Conservation (phyloP, 1,139 yeast genomes). For the Candida sp. region DNA sequence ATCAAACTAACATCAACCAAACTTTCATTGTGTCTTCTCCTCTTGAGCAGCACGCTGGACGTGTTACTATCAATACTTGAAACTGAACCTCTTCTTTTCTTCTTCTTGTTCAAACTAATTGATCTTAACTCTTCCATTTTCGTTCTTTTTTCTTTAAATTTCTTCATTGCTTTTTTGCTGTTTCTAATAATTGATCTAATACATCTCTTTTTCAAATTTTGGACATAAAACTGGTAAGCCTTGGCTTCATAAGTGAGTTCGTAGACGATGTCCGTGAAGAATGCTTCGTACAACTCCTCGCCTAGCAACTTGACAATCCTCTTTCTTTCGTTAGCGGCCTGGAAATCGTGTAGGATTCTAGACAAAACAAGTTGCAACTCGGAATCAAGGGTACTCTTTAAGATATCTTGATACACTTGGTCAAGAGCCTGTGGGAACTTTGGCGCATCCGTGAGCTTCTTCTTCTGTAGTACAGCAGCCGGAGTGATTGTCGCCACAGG, state of each 20-base stretch:
- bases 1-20: slow-evolving; percentile 21
- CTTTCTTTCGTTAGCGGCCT: slow-evolving; percentile 26
- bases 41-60: slow-evolving; percentile 8
- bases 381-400: slow-evolving; percentile 31
- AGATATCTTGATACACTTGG: slow-evolving; percentile 28
- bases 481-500: neutral
- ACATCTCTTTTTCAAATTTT: slow-evolving; percentile 25
- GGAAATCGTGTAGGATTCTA: slow-evolving; percentile 24
- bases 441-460: slow-evolving; percentile 21
- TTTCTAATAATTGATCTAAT: slow-evolving; percentile 25
- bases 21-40: slow-evolving; percentile 13
- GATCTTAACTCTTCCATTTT: slow-evolving; percentile 49
- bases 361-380: slow-evolving; percentile 33
- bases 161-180: slow-evolving; percentile 27
- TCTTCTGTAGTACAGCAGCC: neutral
- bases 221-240: slow-evolving; percentile 38
- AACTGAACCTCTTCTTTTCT: slow-evolving; percentile 26
- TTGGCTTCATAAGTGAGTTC: slow-evolving; percentile 42
- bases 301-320: slow-evolving; percentile 41
- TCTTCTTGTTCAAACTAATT: slow-evolving; percentile 26
- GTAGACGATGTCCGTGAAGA: slow-evolving; percentile 58
- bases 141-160: slow-evolving; percentile 28
- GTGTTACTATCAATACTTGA: slow-evolving; percentile 11
- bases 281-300: slow-evolving; percentile 58
- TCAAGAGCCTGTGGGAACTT: slow-evolving; percentile 23